Conservation (phyloP, 208 protist genomes). For the Entamoeba invadens region DNA sequence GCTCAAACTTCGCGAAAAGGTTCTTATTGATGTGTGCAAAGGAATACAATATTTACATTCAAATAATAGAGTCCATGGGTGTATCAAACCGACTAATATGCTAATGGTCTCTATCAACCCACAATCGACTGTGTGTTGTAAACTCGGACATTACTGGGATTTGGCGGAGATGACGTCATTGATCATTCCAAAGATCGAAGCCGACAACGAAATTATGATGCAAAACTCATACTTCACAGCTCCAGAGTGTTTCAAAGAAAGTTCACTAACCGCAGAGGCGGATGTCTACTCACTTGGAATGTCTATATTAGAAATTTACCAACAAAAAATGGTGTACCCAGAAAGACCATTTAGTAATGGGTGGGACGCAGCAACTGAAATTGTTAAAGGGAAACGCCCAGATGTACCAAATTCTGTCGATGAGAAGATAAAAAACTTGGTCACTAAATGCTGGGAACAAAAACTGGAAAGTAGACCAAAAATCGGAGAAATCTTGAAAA, state of each 20-base stretch:
- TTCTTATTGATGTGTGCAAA: not conserved
- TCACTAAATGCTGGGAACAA: not conserved
- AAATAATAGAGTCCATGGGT: not conserved
- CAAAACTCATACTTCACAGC: not conserved
- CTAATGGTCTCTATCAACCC: not conserved
- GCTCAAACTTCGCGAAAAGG: not conserved
- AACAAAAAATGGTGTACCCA: not conserved
- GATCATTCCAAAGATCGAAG: not conserved
- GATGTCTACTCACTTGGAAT: not conserved
- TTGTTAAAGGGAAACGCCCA: not conserved
- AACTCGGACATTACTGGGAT: not conserved
- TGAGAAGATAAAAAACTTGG: not conserved
- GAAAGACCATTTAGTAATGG: not conserved
- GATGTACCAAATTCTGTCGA: not conserved
- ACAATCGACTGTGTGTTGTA: not conserved
- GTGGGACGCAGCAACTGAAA: not conserved
- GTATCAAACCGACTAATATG: not conserved
- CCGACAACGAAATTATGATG: not conserved
- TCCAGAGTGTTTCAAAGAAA: not conserved
- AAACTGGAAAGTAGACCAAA: not conserved
- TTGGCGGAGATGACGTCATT: not conserved
- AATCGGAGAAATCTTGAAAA: not conserved
- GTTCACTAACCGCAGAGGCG: not conserved
- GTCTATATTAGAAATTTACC: not conserved
- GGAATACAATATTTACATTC: not conserved